Base-by-base conservation (phyloP, 371 early-diverging fungal species). In the Apophysomyces sp. region DNA sequence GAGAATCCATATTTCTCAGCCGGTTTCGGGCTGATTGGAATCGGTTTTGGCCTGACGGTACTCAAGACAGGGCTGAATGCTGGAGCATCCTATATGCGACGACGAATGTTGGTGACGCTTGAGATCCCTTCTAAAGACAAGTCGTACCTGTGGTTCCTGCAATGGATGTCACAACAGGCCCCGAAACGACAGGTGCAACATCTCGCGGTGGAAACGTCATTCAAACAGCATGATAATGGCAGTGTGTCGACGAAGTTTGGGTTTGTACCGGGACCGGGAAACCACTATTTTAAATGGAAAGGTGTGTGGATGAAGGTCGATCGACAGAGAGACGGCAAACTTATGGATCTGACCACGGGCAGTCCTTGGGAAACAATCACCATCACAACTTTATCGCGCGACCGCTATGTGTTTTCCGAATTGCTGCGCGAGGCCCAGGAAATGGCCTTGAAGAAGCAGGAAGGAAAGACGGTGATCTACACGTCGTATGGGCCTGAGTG, bases 401-500 rank as follows among this genome's bases (percentile, higher is more conserved):
- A 97, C 69, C 83, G 92, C 15, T 60, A 78, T 1, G 80, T 96
- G 0, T 89, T 98, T 59, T 68, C 82, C 2, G 77, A 83, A 1
- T 76, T 98, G 29, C 76, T 98, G 27, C 68, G 83, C n/a, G 94
- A 95, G 58, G 93, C 98, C 8, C 92, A 91, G 61, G 76, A 77
- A 55, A 76, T 86, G 68, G 98, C 98, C 11, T 63, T 97, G 39
- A 81, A 88, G 51, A 88, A 90, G 62, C 92, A 96, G 73, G 92
- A 91, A 57, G 98, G 97, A 13, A 96, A 96, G 62, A 96, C 95
- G 0, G 97, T 98, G 9, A 82, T 98, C 44, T 98, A 94, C 73
- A 95, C 95, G 1, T 91, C 92, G 44, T 94, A 88, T 77, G 99
- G 98, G 0, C 93, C 94, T 1, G 98, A 98, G 59, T 98, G 99